Percentiles rank a stretch among this genome's conserved stretches.
Evolutionary conservation across 202 grass and related monocot genomes (phyloP).

Genomic region (Musa balbisiana): DNA sequence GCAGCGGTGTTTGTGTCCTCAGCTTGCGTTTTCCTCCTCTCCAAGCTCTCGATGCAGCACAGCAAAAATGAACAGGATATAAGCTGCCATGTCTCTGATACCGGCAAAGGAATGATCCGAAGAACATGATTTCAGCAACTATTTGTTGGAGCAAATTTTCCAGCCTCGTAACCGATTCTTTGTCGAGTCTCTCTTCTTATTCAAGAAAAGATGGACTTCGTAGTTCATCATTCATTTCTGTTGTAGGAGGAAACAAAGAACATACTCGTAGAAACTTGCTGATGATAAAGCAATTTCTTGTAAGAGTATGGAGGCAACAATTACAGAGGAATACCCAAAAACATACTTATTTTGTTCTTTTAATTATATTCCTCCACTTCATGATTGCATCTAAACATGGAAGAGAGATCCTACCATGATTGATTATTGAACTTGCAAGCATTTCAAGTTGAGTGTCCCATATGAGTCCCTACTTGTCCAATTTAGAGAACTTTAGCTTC

Average conservation of each 20-base stretch:
- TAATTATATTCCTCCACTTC: not conserved
- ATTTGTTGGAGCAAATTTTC: not conserved
- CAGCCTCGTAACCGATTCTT: not conserved
- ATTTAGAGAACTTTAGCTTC: slow-evolving; percentile 7
- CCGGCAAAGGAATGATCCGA: not conserved
- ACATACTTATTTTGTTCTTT: not conserved
- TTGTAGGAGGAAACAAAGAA: not conserved
- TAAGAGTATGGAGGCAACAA: not conserved
- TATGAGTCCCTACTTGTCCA: too few relatives aligned
- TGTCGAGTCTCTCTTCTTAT: not conserved
- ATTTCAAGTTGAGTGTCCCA: too few relatives aligned
- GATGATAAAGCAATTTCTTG: not conserved
- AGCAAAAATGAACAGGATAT: slow-evolving; percentile 1
- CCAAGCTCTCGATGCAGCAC: slow-evolving; percentile 27
- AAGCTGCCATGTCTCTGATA: not conserved
- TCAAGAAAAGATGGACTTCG: not conserved
- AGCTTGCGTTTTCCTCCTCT: slow-evolving; percentile 65
- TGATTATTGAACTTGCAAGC: too few relatives aligned
- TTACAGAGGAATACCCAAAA: not conserved
- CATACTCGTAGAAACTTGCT: too few relatives aligned
- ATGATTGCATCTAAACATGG: not conserved
- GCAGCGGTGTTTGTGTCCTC: slow-evolving; percentile 63
- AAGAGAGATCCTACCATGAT: too few relatives aligned
- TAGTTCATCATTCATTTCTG: not conserved
- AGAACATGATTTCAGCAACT: not conserved